These are phyloP conservation scores for Neonectria sp. DNA, from an alignment of 2,329 filamentous ascomycete genomes.

Conservation along the genomic window DNA sequence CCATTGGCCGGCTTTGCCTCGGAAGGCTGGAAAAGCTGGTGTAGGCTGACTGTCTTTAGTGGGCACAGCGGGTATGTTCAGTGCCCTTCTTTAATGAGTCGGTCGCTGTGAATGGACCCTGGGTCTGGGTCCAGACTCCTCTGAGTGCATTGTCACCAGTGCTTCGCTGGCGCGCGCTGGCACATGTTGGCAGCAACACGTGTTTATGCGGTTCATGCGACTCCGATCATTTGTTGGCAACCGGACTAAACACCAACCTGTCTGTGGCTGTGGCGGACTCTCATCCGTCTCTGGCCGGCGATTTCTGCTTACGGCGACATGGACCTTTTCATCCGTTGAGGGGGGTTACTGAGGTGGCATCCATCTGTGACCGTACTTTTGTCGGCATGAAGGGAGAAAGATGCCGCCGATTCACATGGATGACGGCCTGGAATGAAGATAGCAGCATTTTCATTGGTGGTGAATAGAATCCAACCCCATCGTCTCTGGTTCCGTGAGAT, in stretches of 20 bases:
- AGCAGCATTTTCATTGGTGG: no score
- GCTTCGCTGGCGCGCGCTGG: constrained; percentile 7
- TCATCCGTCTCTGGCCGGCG: neutral
- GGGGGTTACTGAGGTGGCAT: neutral
- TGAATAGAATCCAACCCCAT: no score
- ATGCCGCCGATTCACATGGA: no score
- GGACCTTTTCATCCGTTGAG: neutral
- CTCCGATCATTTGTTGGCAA: neutral
- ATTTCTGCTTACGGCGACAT: neutral
- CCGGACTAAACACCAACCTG: neutral
- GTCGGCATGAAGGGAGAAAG: neutral
- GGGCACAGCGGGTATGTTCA: neutral
- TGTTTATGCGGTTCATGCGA: neutral
- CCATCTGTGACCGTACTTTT: no score
- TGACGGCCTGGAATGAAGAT: no score
- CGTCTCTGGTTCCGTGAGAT: neutral
- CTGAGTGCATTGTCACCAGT: neutral
- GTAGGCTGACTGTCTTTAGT: neutral
- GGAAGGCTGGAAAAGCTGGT: neutral
- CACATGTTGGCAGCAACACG: neutral
- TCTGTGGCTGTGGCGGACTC: neutral
- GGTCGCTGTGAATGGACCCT: neutral
- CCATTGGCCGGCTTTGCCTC: neutral
- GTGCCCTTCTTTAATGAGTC: neutral
- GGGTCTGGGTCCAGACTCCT: no score